Base-by-base conservation (phyloP, 2,329 filamentous ascomycete species). In the Clonostachys rosea region DNA sequence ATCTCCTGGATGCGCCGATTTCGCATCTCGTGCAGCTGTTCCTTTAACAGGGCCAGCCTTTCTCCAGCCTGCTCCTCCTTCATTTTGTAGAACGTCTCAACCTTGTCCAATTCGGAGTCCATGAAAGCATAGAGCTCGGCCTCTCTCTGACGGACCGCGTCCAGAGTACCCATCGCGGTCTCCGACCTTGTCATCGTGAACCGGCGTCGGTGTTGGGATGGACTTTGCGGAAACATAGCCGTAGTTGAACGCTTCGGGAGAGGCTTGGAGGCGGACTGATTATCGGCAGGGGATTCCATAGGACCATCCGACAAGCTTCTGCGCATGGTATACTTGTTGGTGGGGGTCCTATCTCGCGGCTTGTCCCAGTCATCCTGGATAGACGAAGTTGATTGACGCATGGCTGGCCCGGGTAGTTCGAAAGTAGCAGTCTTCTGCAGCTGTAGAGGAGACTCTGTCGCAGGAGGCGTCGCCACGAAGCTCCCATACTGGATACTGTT, bases 1-100 rank as follows among this genome's bases (percentile, higher is more conserved):
- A 90, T 73, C 60, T 96, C 90, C 45, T 86, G 78, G 30, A 89
- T 77, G 18, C 92, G 83, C 13, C 87, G 81, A 62, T 95, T 90
- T 41, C 91, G 81, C 90, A 97, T 96, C 57, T 95, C 87, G 60
- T 95, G 91, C 34, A 99, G 75, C 63, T 99, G 94, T 45, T 91
- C 83, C 40, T 88, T 81, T 42, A 99, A 73, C 5, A 86, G 64
- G 1, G 73, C 70, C 20, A 96, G 70, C 3, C 91, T 81, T 47
- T 84, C 71, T 0, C 83, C 86, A 0, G 92, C 89, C 61, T 96
- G 89, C 30, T 88, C 79, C 61, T 99, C 94, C 61, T 96, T 96
- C 54, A 81, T 71, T 56, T 81, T 84, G 71, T 97, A 97, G 60
- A 99, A 99, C 0, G 74, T 69, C 61, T 99, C 91, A 11, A 99